Conservation (phyloP, 2,329 filamentous ascomycete genomes). For the Sporothrix sp. region DNA sequence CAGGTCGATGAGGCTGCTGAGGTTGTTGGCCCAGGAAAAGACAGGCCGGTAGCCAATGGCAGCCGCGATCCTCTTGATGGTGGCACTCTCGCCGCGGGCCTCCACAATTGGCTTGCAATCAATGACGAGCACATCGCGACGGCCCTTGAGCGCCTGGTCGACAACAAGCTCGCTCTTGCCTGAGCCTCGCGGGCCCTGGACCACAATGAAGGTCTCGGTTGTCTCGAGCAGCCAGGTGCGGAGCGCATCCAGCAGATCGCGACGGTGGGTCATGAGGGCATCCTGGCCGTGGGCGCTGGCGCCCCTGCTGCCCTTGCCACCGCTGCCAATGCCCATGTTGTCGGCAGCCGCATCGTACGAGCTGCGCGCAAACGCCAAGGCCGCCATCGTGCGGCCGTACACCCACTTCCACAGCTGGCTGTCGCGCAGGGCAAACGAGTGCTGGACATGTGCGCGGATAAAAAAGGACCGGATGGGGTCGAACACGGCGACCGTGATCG, state of each 20-base stretch:
- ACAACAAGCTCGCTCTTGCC: constrained; percentile 83
- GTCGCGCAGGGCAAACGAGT: constrained; percentile 63
- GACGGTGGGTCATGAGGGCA: constrained; percentile 81
- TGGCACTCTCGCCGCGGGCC: constrained; percentile 75
- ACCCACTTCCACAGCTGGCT: constrained; percentile 73
- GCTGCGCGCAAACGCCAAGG: constrained; percentile 43
- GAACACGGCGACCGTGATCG: constrained; percentile 78
- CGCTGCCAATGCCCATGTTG: constrained; percentile 49
- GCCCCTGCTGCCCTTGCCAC: not conserved
- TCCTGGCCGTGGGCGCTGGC: constrained; percentile 45
- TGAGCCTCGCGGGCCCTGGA: constrained; percentile 84
- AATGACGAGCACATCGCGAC: constrained; percentile 69
- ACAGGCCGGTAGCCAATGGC: constrained; percentile 87
- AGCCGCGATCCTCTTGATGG: constrained; percentile 68
- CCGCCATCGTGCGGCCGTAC: constrained; percentile 58
- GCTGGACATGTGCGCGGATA: constrained; percentile 77
- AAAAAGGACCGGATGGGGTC: constrained; percentile 93
- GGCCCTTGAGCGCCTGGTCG: constrained; percentile 68
- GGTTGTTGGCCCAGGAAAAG: constrained; percentile 92
- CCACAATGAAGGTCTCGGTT: constrained; percentile 82
- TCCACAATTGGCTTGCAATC: constrained; percentile 93
- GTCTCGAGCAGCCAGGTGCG: constrained; percentile 81
- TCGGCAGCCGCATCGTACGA: constrained; percentile 48
- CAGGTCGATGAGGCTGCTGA: constrained; percentile 85
- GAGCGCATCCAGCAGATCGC: constrained; percentile 70